Evolutionary conservation across 495 filamentous ascomycete species (phyloP).

Genomic region (Trichoderma parareesei): DNA sequence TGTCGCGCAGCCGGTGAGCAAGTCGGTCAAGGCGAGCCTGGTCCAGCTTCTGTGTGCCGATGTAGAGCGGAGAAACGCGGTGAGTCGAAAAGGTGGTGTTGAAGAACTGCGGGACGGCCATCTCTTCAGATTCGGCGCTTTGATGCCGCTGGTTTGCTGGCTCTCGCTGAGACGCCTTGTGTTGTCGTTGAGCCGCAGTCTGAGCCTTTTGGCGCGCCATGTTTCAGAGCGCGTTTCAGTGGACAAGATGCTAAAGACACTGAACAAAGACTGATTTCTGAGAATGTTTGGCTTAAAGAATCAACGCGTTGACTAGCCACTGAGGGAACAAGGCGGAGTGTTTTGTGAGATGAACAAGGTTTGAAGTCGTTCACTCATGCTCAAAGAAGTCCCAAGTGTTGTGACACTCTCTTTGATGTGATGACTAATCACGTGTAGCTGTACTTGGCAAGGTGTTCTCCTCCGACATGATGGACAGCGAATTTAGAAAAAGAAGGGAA

Average conservation of each 20-base stretch:
- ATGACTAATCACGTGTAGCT: not conserved
- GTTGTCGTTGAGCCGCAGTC: not conserved
- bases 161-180: not conserved
- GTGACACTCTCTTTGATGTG: not conserved
- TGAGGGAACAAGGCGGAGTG: not conserved
- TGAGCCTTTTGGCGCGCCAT: constrained; percentile 5
- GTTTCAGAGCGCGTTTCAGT: not conserved
- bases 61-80: constrained; percentile 36
- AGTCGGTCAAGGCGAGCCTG: constrained; percentile 23
- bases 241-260: not conserved
- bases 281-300: not conserved
- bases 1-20: constrained; percentile 32
- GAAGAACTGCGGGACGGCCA: constrained; percentile 28
- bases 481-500: too few relatives aligned
- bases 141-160: not conserved
- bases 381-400: not conserved
- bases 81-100: constrained; percentile 41
- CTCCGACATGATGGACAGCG: too few relatives aligned
- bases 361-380: not conserved
- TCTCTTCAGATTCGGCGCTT: not conserved
- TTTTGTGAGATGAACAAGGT: not conserved
- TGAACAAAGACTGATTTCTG: not conserved
- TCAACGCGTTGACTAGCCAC: not conserved
- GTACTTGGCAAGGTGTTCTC: too few relatives aligned
- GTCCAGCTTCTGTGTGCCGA: constrained; percentile 24